Evolutionary conservation across 1,139 yeast species (phyloP).

Genomic region (Zygoascus sp.): DNA sequence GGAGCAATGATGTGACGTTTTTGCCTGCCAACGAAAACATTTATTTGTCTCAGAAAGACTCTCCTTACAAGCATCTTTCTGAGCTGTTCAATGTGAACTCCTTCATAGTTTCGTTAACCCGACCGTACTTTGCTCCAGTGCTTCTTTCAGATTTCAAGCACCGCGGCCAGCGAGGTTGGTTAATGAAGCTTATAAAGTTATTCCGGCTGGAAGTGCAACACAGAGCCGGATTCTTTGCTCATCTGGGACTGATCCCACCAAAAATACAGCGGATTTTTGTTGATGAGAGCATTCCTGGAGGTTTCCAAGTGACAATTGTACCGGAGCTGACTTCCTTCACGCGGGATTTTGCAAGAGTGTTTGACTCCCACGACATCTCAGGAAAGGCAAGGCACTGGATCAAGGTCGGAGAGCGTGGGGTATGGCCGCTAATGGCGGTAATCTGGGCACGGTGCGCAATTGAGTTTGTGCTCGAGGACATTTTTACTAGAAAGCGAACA

Average conservation of each 20-base stretch:
- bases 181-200: conserved; percentile 43
- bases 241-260: conserved; percentile 69
- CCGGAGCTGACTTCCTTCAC: conserved; percentile 70
- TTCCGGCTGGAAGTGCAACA: conserved; percentile 72
- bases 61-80: conserved; percentile 82
- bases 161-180: conserved; percentile 45
- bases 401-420: conserved; percentile 82
- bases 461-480: conserved; percentile 82
- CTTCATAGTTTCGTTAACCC: conserved; percentile 80
- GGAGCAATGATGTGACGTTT: conserved; percentile 28
- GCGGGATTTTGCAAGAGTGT: conserved; percentile 63
- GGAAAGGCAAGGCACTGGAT: conserved; percentile 87
- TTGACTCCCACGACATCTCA: conserved; percentile 62
- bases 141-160: conserved; percentile 79
- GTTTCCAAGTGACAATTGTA: conserved; percentile 81
- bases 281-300: conserved; percentile 81
- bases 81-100: conserved; percentile 93
- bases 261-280: conserved; percentile 71
- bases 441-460: conserved; percentile 86
- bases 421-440: conserved; percentile 88
- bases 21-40: conserved; percentile 45
- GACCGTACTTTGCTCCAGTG: conserved; percentile 90
- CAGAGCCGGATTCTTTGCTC: conserved; percentile 72
- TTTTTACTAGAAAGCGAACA: conserved; percentile 41
- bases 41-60: conserved; percentile 39